These are phyloP conservation scores for Esteya vermicola DNA, from an alignment of 2,329 filamentous ascomycete genomes.

Conservation along the genomic window DNA sequence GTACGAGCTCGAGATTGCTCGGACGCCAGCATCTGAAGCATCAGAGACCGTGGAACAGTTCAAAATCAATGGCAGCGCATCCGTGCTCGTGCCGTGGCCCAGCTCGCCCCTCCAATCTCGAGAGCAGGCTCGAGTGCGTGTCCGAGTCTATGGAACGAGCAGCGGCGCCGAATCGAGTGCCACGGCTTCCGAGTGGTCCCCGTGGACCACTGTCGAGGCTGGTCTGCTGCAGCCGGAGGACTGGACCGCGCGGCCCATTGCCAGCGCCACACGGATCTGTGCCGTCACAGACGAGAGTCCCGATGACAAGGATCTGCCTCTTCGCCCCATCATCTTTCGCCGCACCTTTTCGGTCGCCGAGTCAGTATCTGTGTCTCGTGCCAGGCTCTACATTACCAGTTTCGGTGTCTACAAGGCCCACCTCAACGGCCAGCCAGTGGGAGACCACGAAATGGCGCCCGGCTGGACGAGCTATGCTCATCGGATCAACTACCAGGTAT, in stretches of 20 bases:
- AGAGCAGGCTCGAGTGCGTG: conserved; percentile 8
- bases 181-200: conserved; percentile 8
- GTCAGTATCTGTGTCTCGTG: too few relatives aligned
- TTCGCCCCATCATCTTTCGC: conserved; percentile 9
- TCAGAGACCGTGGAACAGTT: not conserved
- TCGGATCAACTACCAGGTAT: conserved; percentile 25
- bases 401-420: conserved; percentile 20
- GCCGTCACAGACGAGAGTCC: conserved; percentile 3
- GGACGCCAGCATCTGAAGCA: not conserved
- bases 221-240: conserved; percentile 6
- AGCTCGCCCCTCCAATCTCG: conserved; percentile 6
- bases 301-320: not conserved
- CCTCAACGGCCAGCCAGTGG: conserved; percentile 20
- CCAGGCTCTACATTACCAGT: conserved; percentile 21
- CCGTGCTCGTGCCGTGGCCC: conserved; percentile 22
- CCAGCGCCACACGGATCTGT: not conserved
- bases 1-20: conserved; percentile 9
- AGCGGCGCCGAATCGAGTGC: not conserved
- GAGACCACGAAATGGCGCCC: conserved; percentile 19
- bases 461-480: conserved; percentile 27
- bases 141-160: conserved; percentile 3
- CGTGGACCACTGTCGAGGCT: conserved; percentile 8
- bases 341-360: conserved; percentile 7
- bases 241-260: conserved; percentile 6
- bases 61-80: conserved; percentile 8